Percentiles rank a stretch among this genome's conserved stretches.
These are phyloP conservation scores for Corylus heterophylla DNA, from an alignment of 306 rosid species.

Conservation along the genomic window DNA sequence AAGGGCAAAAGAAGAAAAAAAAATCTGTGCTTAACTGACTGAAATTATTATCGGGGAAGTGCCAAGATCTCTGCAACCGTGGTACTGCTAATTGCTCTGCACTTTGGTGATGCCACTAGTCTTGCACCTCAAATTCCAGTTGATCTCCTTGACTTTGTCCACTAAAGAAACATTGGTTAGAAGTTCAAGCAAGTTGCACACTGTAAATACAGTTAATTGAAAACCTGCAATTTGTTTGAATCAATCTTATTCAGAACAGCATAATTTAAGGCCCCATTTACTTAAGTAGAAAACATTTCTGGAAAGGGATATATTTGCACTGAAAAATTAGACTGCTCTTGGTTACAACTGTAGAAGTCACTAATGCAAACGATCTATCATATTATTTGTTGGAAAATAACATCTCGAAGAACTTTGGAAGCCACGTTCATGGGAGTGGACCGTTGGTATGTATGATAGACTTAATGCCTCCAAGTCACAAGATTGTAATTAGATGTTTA, in stretches of 20 bases:
- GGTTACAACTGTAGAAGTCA: neutral
- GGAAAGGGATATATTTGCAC: neutral
- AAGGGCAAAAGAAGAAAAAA: neutral
- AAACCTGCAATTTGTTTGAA: neutral
- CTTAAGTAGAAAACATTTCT: neutral
- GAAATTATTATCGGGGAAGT: neutral
- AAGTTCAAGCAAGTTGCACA: too few relatives aligned
- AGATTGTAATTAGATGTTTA: neutral
- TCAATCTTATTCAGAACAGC: neutral
- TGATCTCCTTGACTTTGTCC: too few relatives aligned
- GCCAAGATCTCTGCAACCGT: neutral
- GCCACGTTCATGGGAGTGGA: neutral
- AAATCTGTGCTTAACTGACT: neutral
- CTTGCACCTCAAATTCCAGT: too few relatives aligned
- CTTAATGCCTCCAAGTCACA: neutral
- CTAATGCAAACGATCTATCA: neutral
- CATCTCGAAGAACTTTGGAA: neutral
- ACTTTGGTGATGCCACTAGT: too few relatives aligned
- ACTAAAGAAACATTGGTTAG: too few relatives aligned
- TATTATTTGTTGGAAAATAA: neutral
- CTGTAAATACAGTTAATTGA: too few relatives aligned
- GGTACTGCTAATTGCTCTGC: too few relatives aligned
- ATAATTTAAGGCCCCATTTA: neutral
- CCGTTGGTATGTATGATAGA: neutral
- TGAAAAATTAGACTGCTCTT: neutral